Percentiles rank a stretch among this genome's conserved stretches.
These are phyloP conservation scores for Cladosporium sp. DNA, from an alignment of 2,329 filamentous ascomycete genomes.

Conservation along the genomic window DNA sequence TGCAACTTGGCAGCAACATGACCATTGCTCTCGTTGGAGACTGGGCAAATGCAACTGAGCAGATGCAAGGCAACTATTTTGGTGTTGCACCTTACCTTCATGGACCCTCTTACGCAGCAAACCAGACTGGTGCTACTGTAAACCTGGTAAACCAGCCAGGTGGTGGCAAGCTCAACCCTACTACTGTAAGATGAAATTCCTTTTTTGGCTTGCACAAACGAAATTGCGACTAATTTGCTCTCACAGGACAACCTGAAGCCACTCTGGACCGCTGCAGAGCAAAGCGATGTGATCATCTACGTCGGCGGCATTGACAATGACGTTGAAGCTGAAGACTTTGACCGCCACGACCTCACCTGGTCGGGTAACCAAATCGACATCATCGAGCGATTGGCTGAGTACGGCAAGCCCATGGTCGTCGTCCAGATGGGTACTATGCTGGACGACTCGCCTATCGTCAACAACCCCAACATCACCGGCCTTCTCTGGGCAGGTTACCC, in stretches of 20 bases:
- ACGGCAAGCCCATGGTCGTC: constrained; percentile 49
- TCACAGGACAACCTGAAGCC: constrained; percentile 24
- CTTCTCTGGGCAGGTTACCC: constrained; percentile 57
- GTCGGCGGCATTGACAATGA: constrained; percentile 52
- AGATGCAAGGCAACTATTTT: constrained; percentile 57
- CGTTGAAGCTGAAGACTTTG: constrained; percentile 49
- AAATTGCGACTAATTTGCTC: not conserved
- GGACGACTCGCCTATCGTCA: constrained; percentile 48
- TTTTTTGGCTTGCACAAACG: too few relatives aligned
- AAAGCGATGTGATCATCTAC: constrained; percentile 50
- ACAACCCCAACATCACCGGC: constrained; percentile 45
- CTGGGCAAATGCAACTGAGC: constrained; percentile 53
- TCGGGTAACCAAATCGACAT: constrained; percentile 48
- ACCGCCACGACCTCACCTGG: constrained; percentile 51
- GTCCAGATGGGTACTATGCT: constrained; percentile 50
- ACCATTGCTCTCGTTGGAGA: constrained; percentile 53
- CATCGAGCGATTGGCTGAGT: constrained; percentile 43
- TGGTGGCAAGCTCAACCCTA: constrained; percentile 28
- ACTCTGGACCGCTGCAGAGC: constrained; percentile 34
- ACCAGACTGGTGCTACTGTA: constrained; percentile 41
- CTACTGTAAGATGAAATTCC: constrained; percentile 17
- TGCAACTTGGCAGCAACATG: constrained; percentile 33
- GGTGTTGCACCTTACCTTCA: constrained; percentile 53
- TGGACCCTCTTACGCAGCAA: constrained; percentile 49
- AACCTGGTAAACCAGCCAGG: constrained; percentile 40